phyloP scores from a whole-genome alignment of 805 yeast species.

The Saturnispora mendoncae region DNA sequence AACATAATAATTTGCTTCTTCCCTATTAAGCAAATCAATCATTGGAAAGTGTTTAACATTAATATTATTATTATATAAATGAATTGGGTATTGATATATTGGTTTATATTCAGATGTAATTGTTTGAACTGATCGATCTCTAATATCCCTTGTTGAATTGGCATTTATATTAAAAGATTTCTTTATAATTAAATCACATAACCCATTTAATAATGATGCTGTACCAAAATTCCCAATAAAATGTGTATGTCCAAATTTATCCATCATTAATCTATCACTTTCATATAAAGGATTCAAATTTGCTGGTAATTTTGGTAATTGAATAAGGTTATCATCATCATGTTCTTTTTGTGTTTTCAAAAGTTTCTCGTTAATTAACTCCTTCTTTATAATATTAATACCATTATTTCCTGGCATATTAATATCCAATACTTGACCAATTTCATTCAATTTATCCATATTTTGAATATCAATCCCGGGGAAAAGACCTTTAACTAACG shows the following conservation, averaged over 20 bases:
- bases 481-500: conserved; percentile 33
- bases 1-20: conserved; percentile 31
- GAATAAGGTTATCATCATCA: not conserved
- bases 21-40: conserved; percentile 26
- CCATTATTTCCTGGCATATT: conserved; percentile 30
- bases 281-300: conserved; percentile 21
- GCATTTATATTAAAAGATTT: conserved; percentile 28
- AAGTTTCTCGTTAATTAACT: too few species aligned
- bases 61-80: conserved; percentile 25
- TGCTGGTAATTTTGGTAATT: conserved; percentile 17
- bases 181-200: conserved; percentile 36
- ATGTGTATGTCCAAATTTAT: conserved; percentile 38
- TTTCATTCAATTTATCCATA: conserved; percentile 33
- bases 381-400: too few species aligned
- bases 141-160: conserved; percentile 26
- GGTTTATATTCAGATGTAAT: conserved; percentile 30
- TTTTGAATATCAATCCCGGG: conserved; percentile 38
- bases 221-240: conserved; percentile 41
- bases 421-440: conserved; percentile 29
- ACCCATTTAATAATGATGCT: conserved; percentile 34
- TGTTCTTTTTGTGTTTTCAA: too few species aligned
- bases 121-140: conserved; percentile 28
- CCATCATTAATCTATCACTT: conserved; percentile 33
- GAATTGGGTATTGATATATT: conserved; percentile 29
- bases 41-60: conserved; percentile 33